A percentile compares a stretch with the other conserved stretches of the same genome.
These are phyloP conservation scores for Saccharomycopsis hybrid DNA, from an alignment of 1,139 yeast species.

Conservation along the genomic window DNA sequence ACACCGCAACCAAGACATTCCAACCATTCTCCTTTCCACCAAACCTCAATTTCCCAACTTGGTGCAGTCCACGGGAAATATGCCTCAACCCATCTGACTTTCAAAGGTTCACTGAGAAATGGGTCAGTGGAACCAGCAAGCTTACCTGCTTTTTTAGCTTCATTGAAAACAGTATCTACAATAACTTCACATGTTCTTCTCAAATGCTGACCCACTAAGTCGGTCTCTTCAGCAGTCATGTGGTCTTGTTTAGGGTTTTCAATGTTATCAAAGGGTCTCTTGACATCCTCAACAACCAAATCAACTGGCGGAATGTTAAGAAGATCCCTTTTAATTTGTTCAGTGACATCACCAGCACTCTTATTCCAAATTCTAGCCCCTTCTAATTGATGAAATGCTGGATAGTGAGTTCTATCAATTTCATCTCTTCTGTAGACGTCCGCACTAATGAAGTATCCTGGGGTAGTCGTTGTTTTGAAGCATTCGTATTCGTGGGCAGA, in stretches of 20 bases:
- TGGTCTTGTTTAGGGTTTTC: conserved; percentile 75
- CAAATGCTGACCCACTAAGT: conserved; percentile 66
- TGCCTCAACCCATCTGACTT: conserved; percentile 92
- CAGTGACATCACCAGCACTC: conserved; percentile 32
- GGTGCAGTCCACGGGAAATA: conserved; percentile 99
- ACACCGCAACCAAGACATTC: conserved; percentile 97
- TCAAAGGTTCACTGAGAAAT: conserved; percentile 67
- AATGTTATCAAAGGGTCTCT: conserved; percentile 46
- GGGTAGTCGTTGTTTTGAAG: conserved; percentile 58
- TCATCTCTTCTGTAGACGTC: conserved; percentile 96
- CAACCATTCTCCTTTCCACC: conserved; percentile 99
- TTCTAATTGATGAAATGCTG: conserved; percentile 97
- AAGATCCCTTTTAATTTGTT: conserved; percentile 48
- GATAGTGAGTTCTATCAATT: conserved; percentile 92
- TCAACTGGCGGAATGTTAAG: conserved; percentile 62
- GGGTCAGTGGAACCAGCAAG: conserved; percentile 58
- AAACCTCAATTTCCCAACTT: conserved; percentile 96
- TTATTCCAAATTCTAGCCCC: conserved; percentile 87
- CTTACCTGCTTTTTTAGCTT: conserved; percentile 57
- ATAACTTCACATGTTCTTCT: conserved; percentile 79
- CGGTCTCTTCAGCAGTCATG: conserved; percentile 65
- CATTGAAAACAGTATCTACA: conserved; percentile 77
- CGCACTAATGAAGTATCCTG: conserved; percentile 90
- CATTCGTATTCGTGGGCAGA: conserved; percentile 94
- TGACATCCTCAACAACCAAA: conserved; percentile 70